Conservation (phyloP, 2,329 filamentous ascomycete genomes). For the Shiraia bambusicola region DNA sequence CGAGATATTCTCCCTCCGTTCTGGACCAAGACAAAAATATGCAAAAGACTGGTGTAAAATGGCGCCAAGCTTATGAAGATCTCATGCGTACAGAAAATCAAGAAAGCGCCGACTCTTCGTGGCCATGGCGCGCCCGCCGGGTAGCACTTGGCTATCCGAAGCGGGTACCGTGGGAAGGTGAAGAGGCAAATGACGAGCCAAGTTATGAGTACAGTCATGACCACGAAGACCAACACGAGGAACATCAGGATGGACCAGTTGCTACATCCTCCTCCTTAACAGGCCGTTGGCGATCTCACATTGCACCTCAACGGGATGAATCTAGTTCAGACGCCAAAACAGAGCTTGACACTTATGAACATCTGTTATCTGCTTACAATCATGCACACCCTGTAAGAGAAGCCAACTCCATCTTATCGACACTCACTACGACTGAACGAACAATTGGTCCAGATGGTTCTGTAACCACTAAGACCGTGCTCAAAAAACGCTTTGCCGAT, state of each 20-base stretch:
- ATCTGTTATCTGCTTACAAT: slow-evolving; percentile 30
- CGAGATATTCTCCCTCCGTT: slow-evolving; percentile 55
- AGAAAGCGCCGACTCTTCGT: background rate
- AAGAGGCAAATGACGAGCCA: slow-evolving; percentile 28
- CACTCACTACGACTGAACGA: slow-evolving; percentile 59
- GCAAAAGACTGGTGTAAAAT: slow-evolving; percentile 45
- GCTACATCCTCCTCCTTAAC: slow-evolving; percentile 1
- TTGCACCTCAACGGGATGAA: background rate
- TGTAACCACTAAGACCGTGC: slow-evolving; percentile 57
- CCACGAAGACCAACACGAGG: slow-evolving; percentile 38
- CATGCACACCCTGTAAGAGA: slow-evolving; percentile 5
- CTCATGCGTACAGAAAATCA: slow-evolving; percentile 49
- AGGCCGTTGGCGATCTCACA: no score
- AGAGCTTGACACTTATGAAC: slow-evolving; percentile 58
- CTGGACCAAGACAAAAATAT: slow-evolving; percentile 51
- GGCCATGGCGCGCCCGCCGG: background rate
- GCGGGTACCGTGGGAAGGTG: slow-evolving; percentile 15
- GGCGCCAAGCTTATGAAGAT: slow-evolving; percentile 63
- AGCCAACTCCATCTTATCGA: slow-evolving; percentile 52
- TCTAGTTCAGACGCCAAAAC: slow-evolving; percentile 32
- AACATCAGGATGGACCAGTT: slow-evolving; percentile 23
- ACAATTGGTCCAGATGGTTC: slow-evolving; percentile 59
- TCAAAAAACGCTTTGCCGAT: slow-evolving; percentile 62
- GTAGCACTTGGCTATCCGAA: slow-evolving; percentile 10
- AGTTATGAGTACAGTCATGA: slow-evolving; percentile 38